These are phyloP conservation scores for Candida taoyuanica DNA, from an alignment of 805 yeast species.

Conservation along the genomic window DNA sequence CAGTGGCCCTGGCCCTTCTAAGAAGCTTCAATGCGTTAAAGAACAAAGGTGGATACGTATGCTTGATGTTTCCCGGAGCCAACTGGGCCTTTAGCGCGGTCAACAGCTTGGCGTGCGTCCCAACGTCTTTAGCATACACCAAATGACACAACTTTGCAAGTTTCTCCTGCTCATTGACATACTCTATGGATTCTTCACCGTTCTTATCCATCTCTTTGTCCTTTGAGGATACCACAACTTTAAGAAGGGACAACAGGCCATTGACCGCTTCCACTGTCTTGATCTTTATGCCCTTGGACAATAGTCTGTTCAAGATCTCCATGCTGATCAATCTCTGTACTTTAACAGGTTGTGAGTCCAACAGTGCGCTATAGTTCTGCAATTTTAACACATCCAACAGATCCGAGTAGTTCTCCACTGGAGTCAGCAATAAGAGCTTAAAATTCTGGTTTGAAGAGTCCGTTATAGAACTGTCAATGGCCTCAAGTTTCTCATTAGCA, in stretches of 20 bases:
- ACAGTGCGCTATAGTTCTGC: constrained; percentile 48
- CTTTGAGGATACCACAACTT: constrained; percentile 43
- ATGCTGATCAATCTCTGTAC: constrained; percentile 56
- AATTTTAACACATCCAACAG: constrained; percentile 36
- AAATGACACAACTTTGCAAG: constrained; percentile 69
- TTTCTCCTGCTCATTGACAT: constrained; percentile 48
- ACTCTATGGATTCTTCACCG: constrained; percentile 32
- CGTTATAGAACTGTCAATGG: constrained; percentile 25
- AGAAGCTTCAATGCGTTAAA: constrained; percentile 56
- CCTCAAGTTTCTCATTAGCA: constrained; percentile 39
- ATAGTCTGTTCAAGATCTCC: constrained; percentile 54
- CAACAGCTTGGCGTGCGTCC: constrained; percentile 40
- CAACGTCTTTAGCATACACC: constrained; percentile 46
- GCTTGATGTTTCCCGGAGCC: constrained; percentile 53
- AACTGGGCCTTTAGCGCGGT: constrained; percentile 44
- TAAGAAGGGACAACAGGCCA: constrained; percentile 54
- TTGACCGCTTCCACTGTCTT: constrained; percentile 45
- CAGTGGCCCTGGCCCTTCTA: constrained; percentile 36
- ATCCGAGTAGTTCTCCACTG: constrained; percentile 37
- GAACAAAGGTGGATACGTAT: constrained; percentile 74
- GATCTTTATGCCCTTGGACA: constrained; percentile 36
- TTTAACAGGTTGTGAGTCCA: constrained; percentile 44
- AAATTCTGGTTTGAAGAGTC: constrained; percentile 36
- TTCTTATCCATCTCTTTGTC: constrained; percentile 23
- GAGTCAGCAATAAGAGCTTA: constrained; percentile 43